A percentile compares a stretch with the other conserved stretches of the same genome.
Evolutionary conservation across 257 asterid species (phyloP).

Genomic region (Rehmannia glutinosa): DNA sequence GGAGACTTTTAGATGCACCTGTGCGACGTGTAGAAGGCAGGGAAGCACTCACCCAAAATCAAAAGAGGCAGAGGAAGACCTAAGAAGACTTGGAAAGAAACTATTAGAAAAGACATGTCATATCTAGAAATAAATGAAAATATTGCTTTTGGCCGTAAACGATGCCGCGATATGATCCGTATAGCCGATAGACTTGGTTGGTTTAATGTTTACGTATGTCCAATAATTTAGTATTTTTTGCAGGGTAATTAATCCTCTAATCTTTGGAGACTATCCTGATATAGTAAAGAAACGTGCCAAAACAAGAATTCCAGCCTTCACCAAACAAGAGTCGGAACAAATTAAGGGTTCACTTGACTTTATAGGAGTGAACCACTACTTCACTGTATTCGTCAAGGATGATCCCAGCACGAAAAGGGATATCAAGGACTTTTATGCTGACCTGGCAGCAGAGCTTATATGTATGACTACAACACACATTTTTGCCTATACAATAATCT

Average conservation of each 20-base stretch:
- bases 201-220: not conserved
- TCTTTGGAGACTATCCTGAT: constrained; percentile 65
- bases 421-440: constrained; percentile 27
- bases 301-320: constrained; percentile 47
- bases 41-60: too few species aligned
- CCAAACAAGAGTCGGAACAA: constrained; percentile 35
- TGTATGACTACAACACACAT: constrained; percentile 19
- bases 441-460: constrained; percentile 21
- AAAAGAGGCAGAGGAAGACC: too few species aligned
- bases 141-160: too few species aligned
- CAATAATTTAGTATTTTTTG: not conserved
- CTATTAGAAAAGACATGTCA: too few species aligned
- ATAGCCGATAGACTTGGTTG: too few species aligned
- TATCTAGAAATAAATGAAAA: too few species aligned
- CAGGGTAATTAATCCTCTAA: constrained; percentile 55
- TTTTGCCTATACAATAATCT: not conserved
- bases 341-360: constrained; percentile 60
- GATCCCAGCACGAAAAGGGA: constrained; percentile 16
- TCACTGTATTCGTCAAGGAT: constrained; percentile 26
- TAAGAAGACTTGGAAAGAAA: too few species aligned
- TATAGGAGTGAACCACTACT: constrained; percentile 51
- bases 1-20: too few species aligned
- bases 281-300: constrained; percentile 39
- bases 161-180: too few species aligned
- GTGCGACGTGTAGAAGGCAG: too few species aligned